Conservation (phyloP, 2,329 filamentous ascomycete genomes). For the Penicillium verrucosum region DNA sequence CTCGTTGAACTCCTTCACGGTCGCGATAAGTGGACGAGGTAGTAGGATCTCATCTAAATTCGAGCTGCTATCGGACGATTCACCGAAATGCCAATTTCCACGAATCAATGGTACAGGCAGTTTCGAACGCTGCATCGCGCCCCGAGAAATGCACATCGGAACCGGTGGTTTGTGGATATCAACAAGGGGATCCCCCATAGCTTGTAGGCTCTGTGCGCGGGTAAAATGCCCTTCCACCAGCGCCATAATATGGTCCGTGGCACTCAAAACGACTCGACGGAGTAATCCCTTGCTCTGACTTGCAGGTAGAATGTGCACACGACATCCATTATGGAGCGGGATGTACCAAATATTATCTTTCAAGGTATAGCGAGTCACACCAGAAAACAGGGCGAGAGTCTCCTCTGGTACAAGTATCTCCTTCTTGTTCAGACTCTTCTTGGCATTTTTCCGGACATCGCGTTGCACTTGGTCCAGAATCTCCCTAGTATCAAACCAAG, state of each 20-base stretch:
- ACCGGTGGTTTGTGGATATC: conserved; percentile 28
- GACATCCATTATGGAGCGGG: conserved; percentile 36
- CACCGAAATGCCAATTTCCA: conserved; percentile 28
- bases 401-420: conserved; percentile 36
- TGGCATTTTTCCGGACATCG: conserved; percentile 12
- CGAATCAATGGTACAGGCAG: conserved; percentile 30
- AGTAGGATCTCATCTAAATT: conserved; percentile 16
- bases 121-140: conserved; percentile 22
- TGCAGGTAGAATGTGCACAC: conserved; percentile 36
- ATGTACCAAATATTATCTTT: conserved; percentile 41
- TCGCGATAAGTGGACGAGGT: conserved; percentile 23
- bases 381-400: conserved; percentile 34
- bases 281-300: conserved; percentile 29
- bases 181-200: conserved; percentile 28
- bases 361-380: conserved; percentile 28
- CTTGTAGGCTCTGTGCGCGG: conserved; percentile 24
- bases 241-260: conserved; percentile 34
- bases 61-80: conserved; percentile 1
- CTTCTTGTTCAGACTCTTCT: conserved; percentile 21
- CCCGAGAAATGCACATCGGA: conserved; percentile 31
- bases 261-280: conserved; percentile 37
- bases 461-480: conserved; percentile 26
- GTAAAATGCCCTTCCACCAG: conserved; percentile 30
- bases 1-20: conserved; percentile 36
- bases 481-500: conserved; percentile 28